These are phyloP conservation scores for Yarrowia deformans DNA, from an alignment of 805 yeast genomes.

Conservation along the genomic window DNA sequence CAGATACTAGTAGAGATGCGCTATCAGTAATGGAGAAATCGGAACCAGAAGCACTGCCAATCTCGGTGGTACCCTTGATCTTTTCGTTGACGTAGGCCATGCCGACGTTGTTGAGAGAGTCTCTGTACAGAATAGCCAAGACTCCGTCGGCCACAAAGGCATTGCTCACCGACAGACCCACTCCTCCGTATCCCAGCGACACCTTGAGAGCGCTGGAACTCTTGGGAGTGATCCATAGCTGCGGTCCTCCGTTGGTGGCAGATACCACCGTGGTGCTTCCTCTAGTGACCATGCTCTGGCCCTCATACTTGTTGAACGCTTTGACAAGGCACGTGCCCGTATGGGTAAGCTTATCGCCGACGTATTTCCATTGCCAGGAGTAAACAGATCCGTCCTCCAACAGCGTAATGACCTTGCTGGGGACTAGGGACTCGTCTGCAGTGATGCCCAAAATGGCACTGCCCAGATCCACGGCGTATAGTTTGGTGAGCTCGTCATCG, in stretches of 20 bases:
- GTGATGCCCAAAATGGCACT: slow-evolving; percentile 20
- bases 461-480: slow-evolving; percentile 24
- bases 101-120: slow-evolving; percentile 21
- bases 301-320: slow-evolving; percentile 3
- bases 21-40: slow-evolving; percentile 11
- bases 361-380: slow-evolving; percentile 17
- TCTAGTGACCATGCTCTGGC: slow-evolving; percentile 5
- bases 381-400: slow-evolving; percentile 34
- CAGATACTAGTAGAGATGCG: slow-evolving; percentile 18
- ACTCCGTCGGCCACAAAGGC: slow-evolving; percentile 26
- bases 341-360: slow-evolving; percentile 12
- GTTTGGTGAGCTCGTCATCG: slow-evolving; percentile 14
- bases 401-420: slow-evolving; percentile 8
- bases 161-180: slow-evolving; percentile 21
- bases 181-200: slow-evolving; percentile 36
- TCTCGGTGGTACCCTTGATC: slow-evolving; percentile 8
- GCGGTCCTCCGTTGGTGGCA: slow-evolving; percentile 19
- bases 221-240: slow-evolving; percentile 6
- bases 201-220: slow-evolving; percentile 5
- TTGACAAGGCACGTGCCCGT: slow-evolving; percentile 12
- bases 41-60: slow-evolving; percentile 15
- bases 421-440: slow-evolving; percentile 21
- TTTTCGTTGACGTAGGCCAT: slow-evolving; percentile 24
- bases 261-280: slow-evolving; percentile 1
- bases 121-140: slow-evolving; percentile 29